phyloP scores from a whole-genome alignment of 192 early-diverging fungal genomes.

The Chytriomyces sp. region DNA sequence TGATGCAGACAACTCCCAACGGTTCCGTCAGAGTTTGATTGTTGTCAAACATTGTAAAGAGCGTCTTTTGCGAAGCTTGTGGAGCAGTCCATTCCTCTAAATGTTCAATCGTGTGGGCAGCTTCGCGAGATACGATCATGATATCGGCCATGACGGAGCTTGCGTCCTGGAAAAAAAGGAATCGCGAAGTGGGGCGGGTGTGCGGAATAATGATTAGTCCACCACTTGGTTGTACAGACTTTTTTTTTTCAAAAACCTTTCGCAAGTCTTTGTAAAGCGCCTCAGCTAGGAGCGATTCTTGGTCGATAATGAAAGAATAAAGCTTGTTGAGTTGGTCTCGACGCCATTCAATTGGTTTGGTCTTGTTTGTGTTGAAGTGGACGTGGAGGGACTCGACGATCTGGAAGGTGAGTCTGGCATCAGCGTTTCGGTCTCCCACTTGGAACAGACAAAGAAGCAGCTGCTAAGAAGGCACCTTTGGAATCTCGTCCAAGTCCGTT shows the following conservation, averaged over 20 bases:
- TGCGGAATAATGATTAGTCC: neutral
- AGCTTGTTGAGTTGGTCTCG: conserved; percentile 41
- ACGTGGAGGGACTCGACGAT: conserved; percentile 40
- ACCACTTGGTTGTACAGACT: too few species aligned
- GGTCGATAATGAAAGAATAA: conserved; percentile 34
- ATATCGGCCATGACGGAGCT: neutral
- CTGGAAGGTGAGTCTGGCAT: neutral
- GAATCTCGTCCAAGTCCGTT: conserved; percentile 18
- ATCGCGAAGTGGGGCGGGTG: neutral
- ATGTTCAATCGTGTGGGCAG: conserved; percentile 40
- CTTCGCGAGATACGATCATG: conserved; percentile 36
- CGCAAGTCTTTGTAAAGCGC: conserved; percentile 42
- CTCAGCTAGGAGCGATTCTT: conserved; percentile 37
- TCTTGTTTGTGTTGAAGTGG: conserved; percentile 39
- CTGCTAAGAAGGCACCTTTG: neutral
- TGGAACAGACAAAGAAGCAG: too few species aligned
- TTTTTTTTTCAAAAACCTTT: neutral
- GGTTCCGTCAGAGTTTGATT: conserved; percentile 62
- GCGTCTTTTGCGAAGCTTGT: conserved; percentile 11
- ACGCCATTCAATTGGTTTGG: conserved; percentile 39
- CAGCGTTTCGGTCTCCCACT: too few species aligned
- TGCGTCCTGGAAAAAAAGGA: conserved; percentile 28
- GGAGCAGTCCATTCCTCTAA: conserved; percentile 49
- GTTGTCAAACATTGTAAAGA: conserved; percentile 31
- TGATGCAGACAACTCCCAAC: conserved; percentile 46